Conservation (phyloP, 371 early-diverging fungal species). For the Mucor mucedo region DNA sequence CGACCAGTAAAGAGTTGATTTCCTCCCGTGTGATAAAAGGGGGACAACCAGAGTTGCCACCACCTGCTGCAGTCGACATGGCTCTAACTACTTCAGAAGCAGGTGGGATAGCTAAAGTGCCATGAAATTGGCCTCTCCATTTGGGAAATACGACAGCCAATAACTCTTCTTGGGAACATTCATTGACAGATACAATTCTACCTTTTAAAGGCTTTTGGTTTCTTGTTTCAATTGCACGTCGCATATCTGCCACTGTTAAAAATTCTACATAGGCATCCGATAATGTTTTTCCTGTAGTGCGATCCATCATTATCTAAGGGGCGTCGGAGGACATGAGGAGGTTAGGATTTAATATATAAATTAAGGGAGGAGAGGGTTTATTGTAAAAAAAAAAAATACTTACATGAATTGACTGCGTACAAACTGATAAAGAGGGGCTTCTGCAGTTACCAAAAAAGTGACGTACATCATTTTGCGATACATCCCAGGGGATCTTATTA, state of each 20-base stretch:
- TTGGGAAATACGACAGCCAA: constrained; percentile 69
- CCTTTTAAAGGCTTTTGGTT: constrained; percentile 69
- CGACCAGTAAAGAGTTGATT: constrained; percentile 70
- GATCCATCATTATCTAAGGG: constrained; percentile 59
- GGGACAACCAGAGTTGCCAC: constrained; percentile 43
- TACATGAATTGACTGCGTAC: constrained; percentile 60
- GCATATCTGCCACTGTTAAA: constrained; percentile 45
- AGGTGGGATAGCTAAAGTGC: constrained; percentile 49
- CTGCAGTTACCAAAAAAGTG: constrained; percentile 50
- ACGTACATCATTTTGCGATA: constrained; percentile 58
- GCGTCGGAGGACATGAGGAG: background rate
- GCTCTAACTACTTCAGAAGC: constrained; percentile 39
- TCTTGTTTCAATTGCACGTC: constrained; percentile 54
- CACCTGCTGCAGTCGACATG: constrained; percentile 52
- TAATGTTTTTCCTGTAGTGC: constrained; percentile 68
- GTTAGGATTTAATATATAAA: background rate
- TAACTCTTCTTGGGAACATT: constrained; percentile 72
- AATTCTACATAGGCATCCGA: constrained; percentile 74
- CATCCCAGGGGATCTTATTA: constrained; percentile 62
- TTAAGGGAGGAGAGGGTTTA: constrained; percentile 6
- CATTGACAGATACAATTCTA: constrained; percentile 62
- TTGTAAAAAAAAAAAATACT: constrained; percentile 7
- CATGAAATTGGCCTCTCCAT: constrained; percentile 64
- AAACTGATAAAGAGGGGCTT: constrained; percentile 41
- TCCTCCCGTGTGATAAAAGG: constrained; percentile 77